phyloP scores from a whole-genome alignment of 2,329 filamentous ascomycete species.

The Colletotrichum tropicicola region DNA sequence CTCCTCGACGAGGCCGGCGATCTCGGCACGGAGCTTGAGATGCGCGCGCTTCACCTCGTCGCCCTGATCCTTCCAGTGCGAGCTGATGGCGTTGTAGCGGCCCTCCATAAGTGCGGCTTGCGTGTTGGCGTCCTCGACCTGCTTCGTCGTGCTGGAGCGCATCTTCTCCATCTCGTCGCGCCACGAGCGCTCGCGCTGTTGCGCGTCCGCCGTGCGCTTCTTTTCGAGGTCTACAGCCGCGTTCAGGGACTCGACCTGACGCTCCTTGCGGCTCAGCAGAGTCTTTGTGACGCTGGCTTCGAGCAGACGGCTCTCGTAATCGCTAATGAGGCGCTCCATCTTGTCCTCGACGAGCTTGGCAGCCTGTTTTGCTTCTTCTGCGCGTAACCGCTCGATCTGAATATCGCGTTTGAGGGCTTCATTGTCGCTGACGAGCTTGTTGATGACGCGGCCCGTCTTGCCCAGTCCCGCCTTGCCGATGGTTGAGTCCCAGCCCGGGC shows the following conservation, averaged over 20 bases:
- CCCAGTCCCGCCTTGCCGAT: constrained; percentile 76
- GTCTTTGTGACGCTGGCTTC: constrained; percentile 78
- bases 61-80: constrained; percentile 74
- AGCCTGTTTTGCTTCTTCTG: constrained; percentile 76
- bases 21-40: constrained; percentile 59
- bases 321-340: constrained; percentile 72
- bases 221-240: constrained; percentile 71
- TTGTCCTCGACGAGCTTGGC: constrained; percentile 75
- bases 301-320: constrained; percentile 75
- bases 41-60: constrained; percentile 66
- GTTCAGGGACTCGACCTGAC: constrained; percentile 76
- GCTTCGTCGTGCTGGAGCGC: constrained; percentile 65
- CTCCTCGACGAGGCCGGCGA: constrained; percentile 63
- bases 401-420: constrained; percentile 80
- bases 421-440: constrained; percentile 82
- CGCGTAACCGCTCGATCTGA: constrained; percentile 69
- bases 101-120: constrained; percentile 75
- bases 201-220: constrained; percentile 66
- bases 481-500: constrained; percentile 68
- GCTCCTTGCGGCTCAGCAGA: constrained; percentile 75
- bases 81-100: constrained; percentile 73
- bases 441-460: constrained; percentile 82
- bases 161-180: constrained; percentile 71
- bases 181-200: constrained; percentile 68
- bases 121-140: constrained; percentile 72